Percentiles rank a stretch among this genome's conserved stretches.
phyloP scores from a whole-genome alignment of 2,329 filamentous ascomycete species.

The Fusarium sp. region DNA sequence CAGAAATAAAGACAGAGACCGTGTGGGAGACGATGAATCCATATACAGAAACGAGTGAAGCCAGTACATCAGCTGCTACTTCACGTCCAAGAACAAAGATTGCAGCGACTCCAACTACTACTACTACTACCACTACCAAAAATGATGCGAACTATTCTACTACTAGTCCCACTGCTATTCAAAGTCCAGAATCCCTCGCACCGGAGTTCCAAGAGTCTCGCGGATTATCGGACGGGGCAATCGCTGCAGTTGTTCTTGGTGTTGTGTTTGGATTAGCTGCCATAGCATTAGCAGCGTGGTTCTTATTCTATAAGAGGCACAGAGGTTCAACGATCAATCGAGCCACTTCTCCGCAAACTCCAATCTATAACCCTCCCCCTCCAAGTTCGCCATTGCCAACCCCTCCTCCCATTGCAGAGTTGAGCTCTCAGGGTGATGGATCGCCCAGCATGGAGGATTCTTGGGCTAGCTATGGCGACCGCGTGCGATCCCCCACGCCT shows the following conservation, averaged over 20 bases:
- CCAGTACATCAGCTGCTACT: conserved; percentile 3
- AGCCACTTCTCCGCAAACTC: neutral
- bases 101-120: neutral
- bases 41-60: conserved; percentile 1
- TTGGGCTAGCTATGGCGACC: conserved; percentile 34
- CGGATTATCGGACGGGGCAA: conserved; percentile 21
- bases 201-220: neutral
- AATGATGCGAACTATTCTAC: neutral
- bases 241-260: conserved; percentile 37
- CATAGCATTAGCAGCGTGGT: conserved; percentile 16
- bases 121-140: neutral
- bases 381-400: conserved; percentile 6
- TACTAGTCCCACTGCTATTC: neutral
- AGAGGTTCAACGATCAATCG: neutral
- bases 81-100: neutral
- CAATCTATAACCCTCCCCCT: neutral
- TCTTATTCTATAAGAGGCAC: conserved; percentile 18
- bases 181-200: neutral
- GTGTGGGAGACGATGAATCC: conserved; percentile 32
- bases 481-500: conserved; percentile 39
- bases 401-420: conserved; percentile 5
- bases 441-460: conserved; percentile 18
- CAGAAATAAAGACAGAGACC: conserved; percentile 17
- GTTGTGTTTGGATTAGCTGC: conserved; percentile 8
- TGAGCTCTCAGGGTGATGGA: conserved; percentile 7